Evolutionary conservation across 1,284 basidiomycete species (phyloP), one percentile per base, ranked within the genome.

Genomic region (Heterobasidion irregulare): DNA sequence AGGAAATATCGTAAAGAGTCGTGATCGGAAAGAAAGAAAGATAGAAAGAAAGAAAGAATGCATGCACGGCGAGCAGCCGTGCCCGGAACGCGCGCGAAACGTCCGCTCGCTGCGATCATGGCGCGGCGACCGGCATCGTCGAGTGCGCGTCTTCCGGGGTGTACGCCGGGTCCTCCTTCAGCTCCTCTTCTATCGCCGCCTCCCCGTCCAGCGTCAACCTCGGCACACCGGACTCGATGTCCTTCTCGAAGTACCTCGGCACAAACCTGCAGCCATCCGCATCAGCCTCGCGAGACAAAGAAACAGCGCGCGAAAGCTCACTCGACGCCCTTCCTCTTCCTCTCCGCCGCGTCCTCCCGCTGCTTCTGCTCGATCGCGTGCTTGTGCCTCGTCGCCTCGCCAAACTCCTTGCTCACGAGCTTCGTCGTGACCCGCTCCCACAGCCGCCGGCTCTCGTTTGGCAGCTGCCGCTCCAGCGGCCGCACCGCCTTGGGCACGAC

Each of bases 311-410:
- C 1, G 56, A 51, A 36, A 13, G 87, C 92, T 76, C 66, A 95
- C 91, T 80, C 77, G 50, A 80, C 70, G 16, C 86, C 89, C 57
- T 82, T 86, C 65, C 77, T 79, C 75, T 93, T 94, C 69, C 91
- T 76, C 68, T 92, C 86, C 12, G 85, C 86, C 8, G 93, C 89
- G 47, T 84, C 80, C 61, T 96, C 93, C 55, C 94, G 76, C 75
- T 97, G 94, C 64, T 71, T 79, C 78, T 97, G 94, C 73, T 97
- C 94, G 55, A 98, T 94, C 5, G 69, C 70, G 56, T 93, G 82
- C 75, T 97, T 98, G 70, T 88, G 80, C 73, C 77, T 88, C 51
- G 91, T 96, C 53, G 94, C 94, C 53, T 95, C 92, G 47, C 79
- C 77, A 72, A 82, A 98, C 69, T 97, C 91, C 77, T 97, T 98